These are phyloP conservation scores for Triangularia verruculosa DNA, from an alignment of 2,329 filamentous ascomycete species.

Conservation along the genomic window DNA sequence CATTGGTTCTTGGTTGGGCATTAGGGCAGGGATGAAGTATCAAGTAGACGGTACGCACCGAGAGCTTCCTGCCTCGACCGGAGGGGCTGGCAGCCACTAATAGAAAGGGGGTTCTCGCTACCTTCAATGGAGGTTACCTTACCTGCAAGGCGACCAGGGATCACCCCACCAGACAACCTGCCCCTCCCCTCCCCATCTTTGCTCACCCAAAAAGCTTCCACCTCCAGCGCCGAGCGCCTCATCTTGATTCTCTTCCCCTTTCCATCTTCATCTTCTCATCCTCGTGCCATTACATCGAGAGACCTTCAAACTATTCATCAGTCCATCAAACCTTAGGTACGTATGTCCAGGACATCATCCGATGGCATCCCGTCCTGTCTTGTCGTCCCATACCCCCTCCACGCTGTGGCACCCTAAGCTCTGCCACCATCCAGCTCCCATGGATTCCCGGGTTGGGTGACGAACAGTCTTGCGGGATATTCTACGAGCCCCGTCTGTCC, in stretches of 20 bases:
- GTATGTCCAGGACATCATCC: slow-evolving; percentile 2
- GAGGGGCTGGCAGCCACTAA: slow-evolving; percentile 21
- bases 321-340: slow-evolving; percentile 18
- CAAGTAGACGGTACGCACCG: not conserved
- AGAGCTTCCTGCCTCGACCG: slow-evolving; percentile 11
- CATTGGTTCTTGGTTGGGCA: slow-evolving; percentile 1
- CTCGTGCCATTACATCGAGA: slow-evolving; percentile 12
- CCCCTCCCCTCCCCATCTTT: slow-evolving; percentile 24
- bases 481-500: not conserved
- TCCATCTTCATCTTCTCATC: slow-evolving; percentile 12
- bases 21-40: slow-evolving; percentile 1
- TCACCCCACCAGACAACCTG: slow-evolving; percentile 29
- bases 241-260: slow-evolving; percentile 17
- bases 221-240: slow-evolving; percentile 10
- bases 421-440: slow-evolving; percentile 2
- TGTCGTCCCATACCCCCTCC: not conserved
- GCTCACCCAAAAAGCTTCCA: slow-evolving; percentile 22
- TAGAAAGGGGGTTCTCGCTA: slow-evolving; percentile 18
- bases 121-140: no score
- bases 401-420: slow-evolving; percentile 6
- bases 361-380: slow-evolving; percentile 6
- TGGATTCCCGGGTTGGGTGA: slow-evolving; percentile 2
- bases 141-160: slow-evolving; percentile 12
- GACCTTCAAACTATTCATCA: slow-evolving; percentile 10
- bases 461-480: slow-evolving; percentile 22